Evolutionary conservation across 495 filamentous ascomycete genomes (phyloP).

Genomic region (Melanomma pulvis-pyrius): DNA sequence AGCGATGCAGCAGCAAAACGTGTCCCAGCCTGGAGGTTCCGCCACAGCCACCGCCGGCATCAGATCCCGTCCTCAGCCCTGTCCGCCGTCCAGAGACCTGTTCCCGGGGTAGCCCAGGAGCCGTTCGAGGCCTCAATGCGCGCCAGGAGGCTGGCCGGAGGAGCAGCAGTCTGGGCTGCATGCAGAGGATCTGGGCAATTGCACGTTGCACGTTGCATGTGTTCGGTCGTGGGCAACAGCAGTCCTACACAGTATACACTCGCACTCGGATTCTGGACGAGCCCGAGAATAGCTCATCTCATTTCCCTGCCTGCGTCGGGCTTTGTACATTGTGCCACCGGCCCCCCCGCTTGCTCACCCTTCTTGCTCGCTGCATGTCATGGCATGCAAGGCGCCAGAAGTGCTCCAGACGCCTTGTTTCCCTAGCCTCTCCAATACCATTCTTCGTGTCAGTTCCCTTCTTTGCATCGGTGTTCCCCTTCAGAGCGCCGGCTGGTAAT

Average conservation of each 20-base stretch:
- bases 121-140: too few relatives aligned
- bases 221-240: too few relatives aligned
- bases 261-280: too few relatives aligned
- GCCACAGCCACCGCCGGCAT: conserved; percentile 18
- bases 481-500: too few relatives aligned
- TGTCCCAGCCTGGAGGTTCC: conserved; percentile 21
- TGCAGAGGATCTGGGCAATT: too few relatives aligned
- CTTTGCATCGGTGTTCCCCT: background rate
- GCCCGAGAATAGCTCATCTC: conserved; percentile 5
- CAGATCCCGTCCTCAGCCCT: background rate
- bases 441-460: background rate
- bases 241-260: too few relatives aligned
- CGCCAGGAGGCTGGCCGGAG: too few relatives aligned
- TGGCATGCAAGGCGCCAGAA: background rate
- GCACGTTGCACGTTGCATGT: too few relatives aligned
- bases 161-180: too few relatives aligned
- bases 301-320: conserved; percentile 1
- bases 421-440: background rate
- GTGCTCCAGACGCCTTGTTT: background rate
- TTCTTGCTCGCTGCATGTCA: background rate
- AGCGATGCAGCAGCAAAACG: conserved; percentile 26
- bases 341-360: background rate
- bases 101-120: too few relatives aligned
- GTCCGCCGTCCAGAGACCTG: background rate
- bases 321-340: background rate